Evolutionary conservation across 768 basidiomycete species (phyloP), one percentile per base, ranked within the genome.

Genomic region (Pleurotus sapidus): DNA sequence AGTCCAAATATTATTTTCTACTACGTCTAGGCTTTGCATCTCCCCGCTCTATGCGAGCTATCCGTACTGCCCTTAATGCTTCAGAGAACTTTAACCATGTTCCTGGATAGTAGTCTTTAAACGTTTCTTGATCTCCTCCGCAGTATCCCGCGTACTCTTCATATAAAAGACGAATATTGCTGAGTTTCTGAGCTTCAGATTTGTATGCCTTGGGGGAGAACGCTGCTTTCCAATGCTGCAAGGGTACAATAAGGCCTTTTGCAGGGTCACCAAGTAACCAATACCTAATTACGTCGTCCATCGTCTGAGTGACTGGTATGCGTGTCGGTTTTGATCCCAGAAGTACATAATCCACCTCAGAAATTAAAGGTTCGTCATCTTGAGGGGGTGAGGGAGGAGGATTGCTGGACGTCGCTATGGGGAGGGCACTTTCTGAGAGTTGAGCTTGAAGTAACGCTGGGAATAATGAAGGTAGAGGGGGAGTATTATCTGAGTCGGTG

Each of bases 281-380:
- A 47, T 64, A 65, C 23, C 17, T 15, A 24, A 65, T 56, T 6
- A 57, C 63, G 49, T 65, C 61, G 37, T 65, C 63, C 24, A 65
- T 40, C 9, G 55, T 51, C 11, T 59, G 60, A 15, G 59, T 61
- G 46, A 50, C 27, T 7, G 64, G 63, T 20, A 61, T 65, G 18
- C 59, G 59, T n/a, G 49, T 18, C 7, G 42, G 42, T 43, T 15
- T 43, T 43, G 42, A 18, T 43, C 15, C 15, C 42, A 43, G 42
- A 15, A 43, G 37, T 47, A 40, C 40, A 5, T 30, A 43, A 43
- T 43, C 18, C 18, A 18, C 42, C 18, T 43, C 6, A 8, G 14
- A 12, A n/a, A 37, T 9, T 49, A n/a, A 6, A 23, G 46, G 42
- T 34, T 43, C 42, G 14, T 15, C 18, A 12, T 43, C 42, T 18